Base-by-base conservation (phyloP, 2,329 filamentous ascomycete genomes). In the Penicillium rolfsii region DNA sequence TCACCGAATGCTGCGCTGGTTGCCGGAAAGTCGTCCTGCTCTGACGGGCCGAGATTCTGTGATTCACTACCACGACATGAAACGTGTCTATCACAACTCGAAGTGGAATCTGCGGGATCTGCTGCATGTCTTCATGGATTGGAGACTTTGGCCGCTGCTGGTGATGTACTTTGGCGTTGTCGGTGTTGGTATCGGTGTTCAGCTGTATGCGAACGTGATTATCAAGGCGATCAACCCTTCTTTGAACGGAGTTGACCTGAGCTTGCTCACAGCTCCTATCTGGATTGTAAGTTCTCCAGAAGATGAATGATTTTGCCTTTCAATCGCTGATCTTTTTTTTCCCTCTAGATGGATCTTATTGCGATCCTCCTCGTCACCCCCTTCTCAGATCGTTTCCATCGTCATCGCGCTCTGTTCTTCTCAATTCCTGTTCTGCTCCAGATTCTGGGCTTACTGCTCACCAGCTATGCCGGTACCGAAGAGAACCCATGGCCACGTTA, bases 81-180 rank as follows among this genome's bases (percentile, higher is more conserved):
- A 84, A 54, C 85, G 91, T 57, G 91, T 95, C 0, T 96, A 97
- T 74, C 88, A 93, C 69, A 81, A 86, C 14, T 83, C 87, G 1
- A 82, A 86, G 3, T 97, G 93, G 93, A 88, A 82, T 0, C 67
- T 91, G 63, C 85, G 80, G 57, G 91, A 97, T 67, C 81, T 97
- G 1, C 80, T 81, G 26, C 79, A 81, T 26, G 90, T 96, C 1
- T 79, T 96, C 33, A 82, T 90, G 38, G 93, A 97, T 76, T 96
- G 92, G 93, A 86, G 92, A 2, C 82, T 96, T 19, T 97, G 91
- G 90, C 93, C 93, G 1, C 77, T 97, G 66, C 84, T 89, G 1
- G 73, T 96, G 56, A 97, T 97, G 93, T 97, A 97, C 78, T 96
- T 97, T 78, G 93, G 93, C 22, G 93, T 97, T 3, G 93, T 97